Percentiles rank a stretch among this genome's conserved stretches.
Evolutionary conservation across 1,284 basidiomycete genomes (phyloP).

Genomic region (Cystobasidium slooffiae): DNA sequence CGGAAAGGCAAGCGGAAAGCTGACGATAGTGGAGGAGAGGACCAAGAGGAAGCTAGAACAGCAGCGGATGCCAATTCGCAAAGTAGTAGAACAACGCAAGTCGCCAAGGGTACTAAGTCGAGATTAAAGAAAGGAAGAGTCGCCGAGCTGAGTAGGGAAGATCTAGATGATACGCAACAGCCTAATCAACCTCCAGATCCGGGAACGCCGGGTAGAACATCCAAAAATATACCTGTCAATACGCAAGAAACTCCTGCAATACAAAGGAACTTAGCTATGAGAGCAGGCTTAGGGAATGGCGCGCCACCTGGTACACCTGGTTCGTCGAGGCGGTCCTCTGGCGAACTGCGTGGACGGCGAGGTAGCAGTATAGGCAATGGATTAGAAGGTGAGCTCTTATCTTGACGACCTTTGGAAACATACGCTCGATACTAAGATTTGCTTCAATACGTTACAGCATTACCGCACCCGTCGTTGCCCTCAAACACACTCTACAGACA

Average conservation of each 20-base stretch:
- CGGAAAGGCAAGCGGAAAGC: slow-evolving; percentile 45
- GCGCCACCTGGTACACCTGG: slow-evolving; percentile 29
- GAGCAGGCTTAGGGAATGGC: slow-evolving; percentile 24
- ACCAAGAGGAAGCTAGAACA: not conserved
- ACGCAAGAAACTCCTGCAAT: slow-evolving; percentile 44
- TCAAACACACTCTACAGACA: slow-evolving; percentile 29
- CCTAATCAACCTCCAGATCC: slow-evolving; percentile 11
- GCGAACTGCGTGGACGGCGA: slow-evolving; percentile 34
- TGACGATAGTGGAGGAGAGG: slow-evolving; percentile 12
- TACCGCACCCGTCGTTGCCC: slow-evolving; percentile 35
- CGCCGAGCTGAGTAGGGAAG: slow-evolving; percentile 22
- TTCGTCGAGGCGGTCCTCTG: slow-evolving; percentile 23
- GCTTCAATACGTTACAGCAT: not conserved
- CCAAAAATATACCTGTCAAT: slow-evolving; percentile 11
- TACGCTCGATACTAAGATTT: not conserved
- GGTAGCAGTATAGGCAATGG: slow-evolving; percentile 45
- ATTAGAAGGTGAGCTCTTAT: slow-evolving; percentile 31
- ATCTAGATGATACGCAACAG: slow-evolving; percentile 1
- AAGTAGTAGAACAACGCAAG: not conserved
- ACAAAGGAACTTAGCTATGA: slow-evolving; percentile 34
- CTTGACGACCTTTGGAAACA: not conserved
- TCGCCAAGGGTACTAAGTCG: not conserved
- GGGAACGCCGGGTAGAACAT: slow-evolving; percentile 13
- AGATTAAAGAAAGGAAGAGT: slow-evolving; percentile 31
- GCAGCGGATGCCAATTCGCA: not conserved